A percentile compares a stretch with the other conserved stretches of the same genome.
These are phyloP conservation scores for Phytophthora tubulina DNA, from an alignment of 352 stramenopile genomes.

Conservation along the genomic window DNA sequence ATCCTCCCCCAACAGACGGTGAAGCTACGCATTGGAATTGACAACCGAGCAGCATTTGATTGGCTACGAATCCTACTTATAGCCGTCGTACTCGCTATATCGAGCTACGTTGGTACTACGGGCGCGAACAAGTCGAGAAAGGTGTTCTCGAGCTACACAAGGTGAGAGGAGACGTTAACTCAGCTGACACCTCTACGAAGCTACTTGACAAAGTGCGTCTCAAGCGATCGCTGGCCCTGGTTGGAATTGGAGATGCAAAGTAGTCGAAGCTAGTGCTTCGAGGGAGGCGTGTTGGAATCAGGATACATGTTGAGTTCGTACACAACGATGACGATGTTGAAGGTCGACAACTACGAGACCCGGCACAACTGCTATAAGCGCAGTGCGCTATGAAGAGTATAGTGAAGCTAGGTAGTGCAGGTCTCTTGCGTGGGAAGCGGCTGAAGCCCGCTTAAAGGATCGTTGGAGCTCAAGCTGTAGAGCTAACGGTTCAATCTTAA, in stretches of 20 bases:
- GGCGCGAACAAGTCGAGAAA: not conserved
- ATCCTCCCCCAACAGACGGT: not conserved
- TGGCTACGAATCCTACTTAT: not conserved
- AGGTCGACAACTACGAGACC: too few relatives aligned
- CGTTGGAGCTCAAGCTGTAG: too few relatives aligned
- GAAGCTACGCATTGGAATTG: not conserved
- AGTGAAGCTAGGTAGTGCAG: too few relatives aligned
- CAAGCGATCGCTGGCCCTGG: not conserved
- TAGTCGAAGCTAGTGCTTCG: not conserved
- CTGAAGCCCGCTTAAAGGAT: too few relatives aligned
- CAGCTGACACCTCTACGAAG: not conserved
- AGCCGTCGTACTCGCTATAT: too few relatives aligned
- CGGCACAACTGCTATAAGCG: too few relatives aligned
- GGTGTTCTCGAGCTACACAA: not conserved
- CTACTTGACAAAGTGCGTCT: not conserved
- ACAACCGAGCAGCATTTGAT: not conserved
- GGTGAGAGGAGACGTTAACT: not conserved
- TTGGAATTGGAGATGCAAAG: not conserved
- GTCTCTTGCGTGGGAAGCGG: too few relatives aligned
- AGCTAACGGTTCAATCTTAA: too few relatives aligned
- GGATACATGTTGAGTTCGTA: too few relatives aligned
- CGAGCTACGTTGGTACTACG: not conserved
- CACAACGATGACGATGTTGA: too few relatives aligned
- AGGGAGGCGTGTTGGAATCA: not conserved
- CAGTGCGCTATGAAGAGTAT: too few relatives aligned